phyloP scores from a whole-genome alignment of 2,329 filamentous ascomycete species.

The Emergomyces pasteurianus region DNA sequence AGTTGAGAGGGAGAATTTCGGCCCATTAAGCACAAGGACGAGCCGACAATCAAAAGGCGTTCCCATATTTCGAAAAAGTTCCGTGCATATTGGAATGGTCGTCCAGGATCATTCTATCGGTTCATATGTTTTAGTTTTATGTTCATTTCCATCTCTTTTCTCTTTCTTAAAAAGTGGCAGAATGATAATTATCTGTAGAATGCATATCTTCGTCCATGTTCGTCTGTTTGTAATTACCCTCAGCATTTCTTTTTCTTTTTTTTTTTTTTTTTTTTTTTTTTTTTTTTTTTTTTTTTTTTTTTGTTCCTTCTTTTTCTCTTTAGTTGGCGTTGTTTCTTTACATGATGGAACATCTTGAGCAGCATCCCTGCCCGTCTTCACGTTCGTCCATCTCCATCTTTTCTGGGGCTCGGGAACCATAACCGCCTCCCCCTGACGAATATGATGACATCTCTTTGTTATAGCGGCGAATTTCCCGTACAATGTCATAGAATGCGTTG shows the following conservation, averaged over 20 bases:
- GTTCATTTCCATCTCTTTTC: background rate
- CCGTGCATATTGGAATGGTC: background rate
- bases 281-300: background rate
- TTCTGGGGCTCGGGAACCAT: constrained; percentile 46
- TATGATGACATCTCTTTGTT: constrained; percentile 97
- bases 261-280: background rate
- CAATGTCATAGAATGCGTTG: constrained; percentile 96
- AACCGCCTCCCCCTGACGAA: constrained; percentile 54
- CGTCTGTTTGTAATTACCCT: background rate
- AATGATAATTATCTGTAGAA: background rate
- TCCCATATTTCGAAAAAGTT: background rate
- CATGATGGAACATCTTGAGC: constrained; percentile 79
- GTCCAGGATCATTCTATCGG: background rate
- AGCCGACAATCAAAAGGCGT: background rate
- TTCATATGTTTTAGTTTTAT: background rate
- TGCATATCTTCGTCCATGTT: background rate
- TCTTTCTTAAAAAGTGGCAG: background rate
- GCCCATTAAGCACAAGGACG: background rate
- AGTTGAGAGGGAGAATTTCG: background rate
- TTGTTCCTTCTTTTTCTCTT: background rate
- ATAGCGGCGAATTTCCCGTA: constrained; percentile 93
- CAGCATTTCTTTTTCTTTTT: background rate
- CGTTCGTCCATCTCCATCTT: constrained; percentile 64
- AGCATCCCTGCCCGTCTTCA: constrained; percentile 55
- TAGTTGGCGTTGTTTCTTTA: too few relatives aligned